Conservation (phyloP, 2,329 filamentous ascomycete genomes). For the Pestalotiopsis sp. region DNA sequence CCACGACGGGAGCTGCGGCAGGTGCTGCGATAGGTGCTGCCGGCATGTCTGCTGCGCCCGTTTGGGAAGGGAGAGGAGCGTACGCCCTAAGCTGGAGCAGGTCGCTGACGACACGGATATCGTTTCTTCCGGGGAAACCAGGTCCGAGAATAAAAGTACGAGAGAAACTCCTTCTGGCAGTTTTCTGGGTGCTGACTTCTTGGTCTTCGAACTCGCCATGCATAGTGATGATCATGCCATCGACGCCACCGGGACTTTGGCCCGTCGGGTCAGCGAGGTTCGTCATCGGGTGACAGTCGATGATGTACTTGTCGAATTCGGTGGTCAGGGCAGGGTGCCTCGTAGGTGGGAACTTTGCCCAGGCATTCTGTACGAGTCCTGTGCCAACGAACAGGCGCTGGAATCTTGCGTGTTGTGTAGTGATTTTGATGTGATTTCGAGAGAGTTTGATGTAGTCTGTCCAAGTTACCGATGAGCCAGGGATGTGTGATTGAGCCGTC, state of each 20-base stretch:
- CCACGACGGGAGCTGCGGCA: constrained; percentile 19
- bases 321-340: constrained; percentile 72
- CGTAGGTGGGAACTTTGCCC: constrained; percentile 72
- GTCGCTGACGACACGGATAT: constrained; percentile 78
- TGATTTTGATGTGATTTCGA: constrained; percentile 76
- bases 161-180: constrained; percentile 76
- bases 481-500: constrained; percentile 55
- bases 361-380: constrained; percentile 67
- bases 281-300: constrained; percentile 78
- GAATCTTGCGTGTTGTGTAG: constrained; percentile 58
- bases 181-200: constrained; percentile 56
- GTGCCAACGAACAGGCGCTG: constrained; percentile 68
- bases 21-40: constrained; percentile 25
- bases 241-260: constrained; percentile 67
- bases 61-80: constrained; percentile 46
- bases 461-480: constrained; percentile 58
- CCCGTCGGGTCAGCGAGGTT: constrained; percentile 72
- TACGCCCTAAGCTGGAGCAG: constrained; percentile 75
- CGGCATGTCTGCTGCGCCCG: constrained; percentile 23
- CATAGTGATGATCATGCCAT: constrained; percentile 77
- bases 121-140: constrained; percentile 63
- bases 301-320: constrained; percentile 73
- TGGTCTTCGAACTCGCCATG: constrained; percentile 85
- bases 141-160: constrained; percentile 80
- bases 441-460: constrained; percentile 76